Percentiles rank a stretch among this genome's conserved stretches.
These are phyloP conservation scores for Tricholoma matsutake DNA, from an alignment of 768 basidiomycete species.

Conservation along the genomic window DNA sequence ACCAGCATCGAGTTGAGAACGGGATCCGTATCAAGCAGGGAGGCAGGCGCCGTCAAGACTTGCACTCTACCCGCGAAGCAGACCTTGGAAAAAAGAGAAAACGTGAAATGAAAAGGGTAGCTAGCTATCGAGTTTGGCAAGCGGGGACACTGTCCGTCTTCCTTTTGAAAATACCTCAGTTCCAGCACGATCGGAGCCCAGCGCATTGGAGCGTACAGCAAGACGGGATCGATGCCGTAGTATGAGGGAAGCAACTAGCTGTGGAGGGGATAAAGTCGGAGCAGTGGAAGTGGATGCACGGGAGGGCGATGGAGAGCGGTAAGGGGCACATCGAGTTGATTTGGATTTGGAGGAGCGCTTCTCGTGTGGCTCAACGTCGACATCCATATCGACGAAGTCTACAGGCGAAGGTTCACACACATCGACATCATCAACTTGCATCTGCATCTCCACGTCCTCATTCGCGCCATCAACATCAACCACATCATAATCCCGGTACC, in stretches of 20 bases:
- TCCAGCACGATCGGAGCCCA: conserved; percentile 4
- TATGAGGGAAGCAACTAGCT: conserved; percentile 17
- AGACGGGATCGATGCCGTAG: conserved; percentile 8
- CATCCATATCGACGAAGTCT: conserved; percentile 20
- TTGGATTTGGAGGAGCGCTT: conserved; percentile 5
- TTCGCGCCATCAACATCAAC: conserved; percentile 17
- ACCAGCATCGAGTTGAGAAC: background rate
- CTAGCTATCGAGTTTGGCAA: conserved; percentile 3
- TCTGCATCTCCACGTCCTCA: conserved; percentile 7
- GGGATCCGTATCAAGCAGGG: background rate
- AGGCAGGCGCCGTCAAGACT: background rate
- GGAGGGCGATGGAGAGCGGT: background rate
- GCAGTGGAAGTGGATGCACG: background rate
- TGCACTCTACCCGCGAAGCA: background rate
- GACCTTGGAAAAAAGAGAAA: background rate
- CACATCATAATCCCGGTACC: conserved; percentile 11
- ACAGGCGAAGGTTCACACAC: background rate
- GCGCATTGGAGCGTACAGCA: background rate
- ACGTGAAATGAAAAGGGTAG: background rate
- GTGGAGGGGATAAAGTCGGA: conserved; percentile 1
- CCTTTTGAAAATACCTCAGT: background rate
- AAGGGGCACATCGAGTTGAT: conserved; percentile 6
- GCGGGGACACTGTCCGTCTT: conserved; percentile 13
- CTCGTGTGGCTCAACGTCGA: conserved; percentile 15
- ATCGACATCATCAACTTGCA: conserved; percentile 14